These are phyloP conservation scores for Mucor plumbeus DNA, from an alignment of 371 early-diverging fungal species.

Conservation along the genomic window DNA sequence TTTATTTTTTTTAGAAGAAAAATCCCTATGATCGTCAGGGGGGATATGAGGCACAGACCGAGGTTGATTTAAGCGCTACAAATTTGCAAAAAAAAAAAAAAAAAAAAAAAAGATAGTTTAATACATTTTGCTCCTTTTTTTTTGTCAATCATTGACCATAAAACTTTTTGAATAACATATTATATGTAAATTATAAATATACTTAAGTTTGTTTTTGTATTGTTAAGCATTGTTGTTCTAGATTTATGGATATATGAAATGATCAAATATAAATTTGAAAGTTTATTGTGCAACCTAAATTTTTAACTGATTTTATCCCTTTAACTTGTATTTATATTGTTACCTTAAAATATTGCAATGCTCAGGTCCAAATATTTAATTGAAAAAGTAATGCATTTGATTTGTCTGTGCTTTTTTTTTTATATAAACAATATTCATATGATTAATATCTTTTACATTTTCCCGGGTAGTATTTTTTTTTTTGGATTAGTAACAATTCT, in stretches of 20 bases:
- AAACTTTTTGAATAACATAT: too few relatives aligned
- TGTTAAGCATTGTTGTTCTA: not conserved
- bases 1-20: too few relatives aligned
- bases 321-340: not conserved
- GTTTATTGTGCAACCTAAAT: not conserved
- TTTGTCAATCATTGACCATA: too few relatives aligned
- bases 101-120: too few relatives aligned
- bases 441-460: not conserved
- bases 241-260: not conserved
- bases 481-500: not conserved
- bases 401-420: conserved; percentile 7
- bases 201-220: too few relatives aligned
- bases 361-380: not conserved
- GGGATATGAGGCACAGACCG: too few relatives aligned
- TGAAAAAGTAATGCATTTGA: not conserved
- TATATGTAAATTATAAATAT: too few relatives aligned
- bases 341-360: not conserved
- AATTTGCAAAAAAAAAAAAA: too few relatives aligned
- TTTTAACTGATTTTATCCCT: not conserved
- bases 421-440: not conserved
- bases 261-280: not conserved
- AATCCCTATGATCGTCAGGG: too few relatives aligned
- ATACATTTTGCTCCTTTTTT: too few relatives aligned
- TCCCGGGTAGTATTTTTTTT: not conserved
- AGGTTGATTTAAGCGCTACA: too few relatives aligned